These are phyloP conservation scores for Tetradesmus lagerheimii DNA, from an alignment of 139 green algal species.

Conservation along the genomic window DNA sequence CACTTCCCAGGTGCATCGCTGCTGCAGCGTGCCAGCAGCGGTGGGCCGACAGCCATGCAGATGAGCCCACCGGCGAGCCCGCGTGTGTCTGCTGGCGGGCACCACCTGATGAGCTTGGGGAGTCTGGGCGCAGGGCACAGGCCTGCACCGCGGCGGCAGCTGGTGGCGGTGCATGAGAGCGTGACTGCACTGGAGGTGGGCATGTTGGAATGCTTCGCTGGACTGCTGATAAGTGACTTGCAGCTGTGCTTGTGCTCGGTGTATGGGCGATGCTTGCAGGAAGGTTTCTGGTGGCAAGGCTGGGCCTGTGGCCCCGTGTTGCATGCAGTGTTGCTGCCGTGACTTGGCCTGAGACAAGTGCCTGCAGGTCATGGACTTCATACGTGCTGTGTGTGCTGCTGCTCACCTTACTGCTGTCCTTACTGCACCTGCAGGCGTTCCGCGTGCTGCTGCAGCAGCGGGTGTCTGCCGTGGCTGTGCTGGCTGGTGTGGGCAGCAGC, in stretches of 20 bases:
- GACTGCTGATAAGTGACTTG: not conserved
- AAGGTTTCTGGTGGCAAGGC: too few species aligned
- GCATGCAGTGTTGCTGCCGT: too few species aligned
- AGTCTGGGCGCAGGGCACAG: not conserved
- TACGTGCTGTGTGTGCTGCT: not conserved
- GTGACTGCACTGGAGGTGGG: constrained; percentile 37
- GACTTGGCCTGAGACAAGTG: too few species aligned
- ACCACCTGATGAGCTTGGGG: not conserved
- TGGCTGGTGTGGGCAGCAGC: not conserved
- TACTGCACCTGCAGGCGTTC: constrained; percentile 14
- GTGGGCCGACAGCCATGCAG: constrained; percentile 4
- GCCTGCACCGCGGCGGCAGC: not conserved
- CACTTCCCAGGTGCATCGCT: not conserved
- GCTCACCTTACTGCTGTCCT: not conserved
- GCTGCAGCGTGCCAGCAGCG: not conserved
- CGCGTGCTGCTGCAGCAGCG: constrained; percentile 44
- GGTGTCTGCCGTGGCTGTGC: constrained; percentile 36
- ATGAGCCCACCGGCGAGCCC: constrained; percentile 31
- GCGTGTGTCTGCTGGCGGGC: not conserved
- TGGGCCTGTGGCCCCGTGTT: too few species aligned
- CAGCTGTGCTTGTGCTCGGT: not conserved
- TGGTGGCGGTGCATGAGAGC: constrained; percentile 42
- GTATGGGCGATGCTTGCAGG: not conserved
- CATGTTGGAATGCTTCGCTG: not conserved
- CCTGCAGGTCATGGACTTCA: too few species aligned